These are phyloP conservation scores for Wickerhamiella hasegawae DNA, from an alignment of 805 yeast genomes.

Conservation along the genomic window DNA sequence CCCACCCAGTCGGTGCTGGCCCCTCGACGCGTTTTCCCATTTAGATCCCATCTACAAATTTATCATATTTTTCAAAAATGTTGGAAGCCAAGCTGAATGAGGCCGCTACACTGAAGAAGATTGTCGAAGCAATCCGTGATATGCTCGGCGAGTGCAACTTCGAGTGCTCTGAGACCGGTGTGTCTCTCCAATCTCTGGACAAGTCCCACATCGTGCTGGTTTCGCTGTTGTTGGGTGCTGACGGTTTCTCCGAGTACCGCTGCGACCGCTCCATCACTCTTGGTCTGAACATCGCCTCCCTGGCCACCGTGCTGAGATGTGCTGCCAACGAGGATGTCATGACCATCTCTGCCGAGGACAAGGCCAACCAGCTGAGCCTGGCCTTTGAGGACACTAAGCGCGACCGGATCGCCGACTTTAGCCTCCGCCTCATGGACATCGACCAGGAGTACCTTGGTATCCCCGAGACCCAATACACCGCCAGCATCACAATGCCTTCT, in stretches of 20 bases:
- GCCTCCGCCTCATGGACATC: slow-evolving; percentile 85
- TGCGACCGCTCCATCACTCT: slow-evolving; percentile 87
- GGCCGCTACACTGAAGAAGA: slow-evolving; percentile 81
- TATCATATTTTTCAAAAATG: slow-evolving; percentile 32
- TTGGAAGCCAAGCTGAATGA: slow-evolving; percentile 94
- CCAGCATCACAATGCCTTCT: slow-evolving; percentile 75
- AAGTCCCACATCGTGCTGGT: slow-evolving; percentile 90
- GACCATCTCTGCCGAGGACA: slow-evolving; percentile 78
- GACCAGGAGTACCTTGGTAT: slow-evolving; percentile 88
- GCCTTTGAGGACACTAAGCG: slow-evolving; percentile 82
- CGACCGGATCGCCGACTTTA: slow-evolving; percentile 85
- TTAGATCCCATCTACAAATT: no score
- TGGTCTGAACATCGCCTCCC: slow-evolving; percentile 79
- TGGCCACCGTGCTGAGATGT: slow-evolving; percentile 75
- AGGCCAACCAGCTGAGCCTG: slow-evolving; percentile 62
- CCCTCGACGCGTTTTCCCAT: no score
- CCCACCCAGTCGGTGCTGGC: no score
- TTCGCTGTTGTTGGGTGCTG: slow-evolving; percentile 71
- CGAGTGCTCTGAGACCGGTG: slow-evolving; percentile 90
- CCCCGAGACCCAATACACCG: slow-evolving; percentile 85
- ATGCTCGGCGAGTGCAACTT: slow-evolving; percentile 91
- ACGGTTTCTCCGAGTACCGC: slow-evolving; percentile 81
- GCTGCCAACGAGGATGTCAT: slow-evolving; percentile 82
- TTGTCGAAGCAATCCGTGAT: slow-evolving; percentile 87
- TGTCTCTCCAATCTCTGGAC: slow-evolving; percentile 94